These are phyloP conservation scores for Fusarium zealandicum DNA, from an alignment of 2,329 filamentous ascomycete genomes.

Conservation along the genomic window DNA sequence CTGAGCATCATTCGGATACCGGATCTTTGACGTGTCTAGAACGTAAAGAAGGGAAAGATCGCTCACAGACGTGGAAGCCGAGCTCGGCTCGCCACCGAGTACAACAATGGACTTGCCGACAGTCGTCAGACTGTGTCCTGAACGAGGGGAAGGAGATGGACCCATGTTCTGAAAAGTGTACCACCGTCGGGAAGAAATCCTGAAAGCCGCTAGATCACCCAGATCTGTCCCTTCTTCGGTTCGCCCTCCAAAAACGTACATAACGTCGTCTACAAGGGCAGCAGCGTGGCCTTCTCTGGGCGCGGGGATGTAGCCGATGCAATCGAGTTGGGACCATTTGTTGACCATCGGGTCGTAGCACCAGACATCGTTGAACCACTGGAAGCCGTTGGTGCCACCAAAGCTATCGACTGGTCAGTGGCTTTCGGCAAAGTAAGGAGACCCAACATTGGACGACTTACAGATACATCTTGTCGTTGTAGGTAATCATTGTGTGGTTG, in stretches of 20 bases:
- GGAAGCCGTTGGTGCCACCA: constrained; percentile 91
- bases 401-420: constrained; percentile 65
- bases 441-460: constrained; percentile 54
- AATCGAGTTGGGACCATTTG: constrained; percentile 87
- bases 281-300: constrained; percentile 94
- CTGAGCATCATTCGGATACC: constrained; percentile 83
- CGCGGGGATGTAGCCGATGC: constrained; percentile 95
- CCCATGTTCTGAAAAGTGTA: constrained; percentile 99
- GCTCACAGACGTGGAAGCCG: constrained; percentile 77
- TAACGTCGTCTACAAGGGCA: constrained; percentile 92
- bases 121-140: constrained; percentile 97
- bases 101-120: constrained; percentile 93
- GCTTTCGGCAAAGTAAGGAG: neutral
- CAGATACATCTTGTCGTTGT: constrained; percentile 92
- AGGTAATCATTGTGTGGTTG: constrained; percentile 92
- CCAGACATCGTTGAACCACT: constrained; percentile 99
- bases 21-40: constrained; percentile 93
- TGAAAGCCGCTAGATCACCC: constrained; percentile 85
- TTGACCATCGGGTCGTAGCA: constrained; percentile 87
- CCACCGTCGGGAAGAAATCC: constrained; percentile 83
- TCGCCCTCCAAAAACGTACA: constrained; percentile 98
- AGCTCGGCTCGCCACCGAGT: constrained; percentile 92
- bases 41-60: constrained; percentile 91
- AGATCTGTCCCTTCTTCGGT: constrained; percentile 93
- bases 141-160: constrained; percentile 88